phyloP scores from a whole-genome alignment of 2,329 filamentous ascomycete genomes.

The Colletotrichum sp. region DNA sequence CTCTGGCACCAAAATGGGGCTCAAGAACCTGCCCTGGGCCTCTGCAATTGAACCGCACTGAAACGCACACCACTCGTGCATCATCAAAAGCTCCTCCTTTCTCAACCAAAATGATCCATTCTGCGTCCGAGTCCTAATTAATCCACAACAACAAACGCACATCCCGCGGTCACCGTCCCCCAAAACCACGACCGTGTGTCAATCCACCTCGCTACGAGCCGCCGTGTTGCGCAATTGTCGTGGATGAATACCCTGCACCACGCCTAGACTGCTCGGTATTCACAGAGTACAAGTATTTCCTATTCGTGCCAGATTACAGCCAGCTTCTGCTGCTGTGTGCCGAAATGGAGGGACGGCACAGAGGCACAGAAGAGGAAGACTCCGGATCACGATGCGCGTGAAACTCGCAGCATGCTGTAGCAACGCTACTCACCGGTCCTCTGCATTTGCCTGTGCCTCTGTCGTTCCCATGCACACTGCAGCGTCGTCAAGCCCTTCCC shows the following conservation, averaged over 20 bases:
- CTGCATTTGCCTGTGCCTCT: background rate
- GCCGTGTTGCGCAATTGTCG: background rate
- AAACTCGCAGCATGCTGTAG: background rate
- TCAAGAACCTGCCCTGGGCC: background rate
- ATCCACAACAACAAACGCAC: background rate
- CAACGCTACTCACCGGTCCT: background rate
- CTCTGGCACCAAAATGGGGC: background rate
- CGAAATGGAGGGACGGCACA: background rate
- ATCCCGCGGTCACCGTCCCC: background rate
- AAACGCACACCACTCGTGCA: background rate
- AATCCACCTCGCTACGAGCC: background rate
- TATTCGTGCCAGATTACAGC: background rate
- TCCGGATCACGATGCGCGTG: background rate
- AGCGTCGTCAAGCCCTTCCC: background rate
- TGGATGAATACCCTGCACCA: background rate
- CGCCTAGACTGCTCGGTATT: background rate
- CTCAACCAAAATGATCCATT: background rate
- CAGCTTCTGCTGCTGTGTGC: background rate
- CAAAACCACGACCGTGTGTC: background rate
- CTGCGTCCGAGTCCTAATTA: slow-evolving; percentile 13
- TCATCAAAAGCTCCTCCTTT: background rate
- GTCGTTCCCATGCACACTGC: background rate
- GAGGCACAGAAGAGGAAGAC: background rate
- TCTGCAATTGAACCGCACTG: background rate
- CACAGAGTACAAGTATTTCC: background rate